phyloP scores from a whole-genome alignment of 345 rosid genomes.

The Psidium guajava region DNA sequence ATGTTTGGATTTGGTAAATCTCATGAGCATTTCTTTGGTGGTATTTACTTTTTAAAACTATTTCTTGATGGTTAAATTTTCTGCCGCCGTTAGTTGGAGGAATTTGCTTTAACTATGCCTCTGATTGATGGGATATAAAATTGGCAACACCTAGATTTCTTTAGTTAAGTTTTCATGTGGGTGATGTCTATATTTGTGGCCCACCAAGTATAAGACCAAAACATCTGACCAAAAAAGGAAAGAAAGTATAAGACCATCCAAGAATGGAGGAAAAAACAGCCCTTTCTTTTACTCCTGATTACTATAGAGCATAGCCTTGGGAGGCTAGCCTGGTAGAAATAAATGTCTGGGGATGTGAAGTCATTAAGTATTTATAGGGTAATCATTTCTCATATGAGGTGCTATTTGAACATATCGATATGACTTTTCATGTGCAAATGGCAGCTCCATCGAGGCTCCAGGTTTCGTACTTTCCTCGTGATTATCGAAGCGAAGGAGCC shows the following conservation, averaged over 20 bases:
- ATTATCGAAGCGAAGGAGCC: slow-evolving; percentile 72
- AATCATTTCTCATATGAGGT: background rate
- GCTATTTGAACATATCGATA: background rate
- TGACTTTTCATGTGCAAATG: background rate
- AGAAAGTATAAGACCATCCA: no score
- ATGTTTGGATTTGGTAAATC: slow-evolving; percentile 82
- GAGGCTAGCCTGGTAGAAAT: background rate
- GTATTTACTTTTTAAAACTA: background rate
- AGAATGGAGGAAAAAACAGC: background rate
- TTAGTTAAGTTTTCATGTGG: background rate
- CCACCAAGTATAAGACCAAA: background rate
- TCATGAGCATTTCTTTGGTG: background rate
- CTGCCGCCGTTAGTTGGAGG: background rate
- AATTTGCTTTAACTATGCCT: background rate
- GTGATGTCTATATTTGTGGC: background rate
- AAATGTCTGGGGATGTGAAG: background rate
- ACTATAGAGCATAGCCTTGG: background rate
- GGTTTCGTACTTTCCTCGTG: slow-evolving; percentile 64
- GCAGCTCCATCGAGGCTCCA: slow-evolving; percentile 78
- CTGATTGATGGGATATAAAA: background rate
- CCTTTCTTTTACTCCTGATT: background rate
- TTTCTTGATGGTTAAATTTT: background rate
- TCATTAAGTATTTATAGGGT: background rate
- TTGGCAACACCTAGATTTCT: background rate
- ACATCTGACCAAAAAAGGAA: background rate